A percentile compares a stretch with the other conserved stretches of the same genome.
These are phyloP conservation scores for Kalanchoe fedtschenkoi DNA, from an alignment of 164 flowering plant genomes.

Conservation along the genomic window DNA sequence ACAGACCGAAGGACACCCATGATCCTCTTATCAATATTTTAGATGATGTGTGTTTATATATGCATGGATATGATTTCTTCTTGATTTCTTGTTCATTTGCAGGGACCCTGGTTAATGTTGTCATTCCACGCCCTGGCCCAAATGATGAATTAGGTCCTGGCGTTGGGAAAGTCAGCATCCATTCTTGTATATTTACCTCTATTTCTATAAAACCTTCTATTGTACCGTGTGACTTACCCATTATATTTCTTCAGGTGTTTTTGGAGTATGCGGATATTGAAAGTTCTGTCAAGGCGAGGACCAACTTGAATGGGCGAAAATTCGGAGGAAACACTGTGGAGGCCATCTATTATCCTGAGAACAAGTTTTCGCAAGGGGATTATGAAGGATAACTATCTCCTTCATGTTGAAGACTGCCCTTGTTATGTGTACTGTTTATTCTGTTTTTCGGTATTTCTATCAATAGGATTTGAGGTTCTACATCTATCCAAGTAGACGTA, in stretches of 20 bases:
- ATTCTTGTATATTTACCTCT: background rate
- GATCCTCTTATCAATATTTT: slow-evolving; percentile 16
- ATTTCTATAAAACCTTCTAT: background rate
- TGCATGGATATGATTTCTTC: background rate
- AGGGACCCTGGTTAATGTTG: slow-evolving; percentile 70
- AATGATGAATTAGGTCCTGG: slow-evolving; percentile 67
- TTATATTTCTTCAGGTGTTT: slow-evolving; percentile 51
- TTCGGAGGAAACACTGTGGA: slow-evolving; percentile 77
- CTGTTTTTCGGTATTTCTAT: no score
- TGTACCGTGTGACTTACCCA: background rate
- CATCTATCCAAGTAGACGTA: no score
- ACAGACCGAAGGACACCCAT: slow-evolving; percentile 36
- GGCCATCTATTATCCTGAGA: slow-evolving; percentile 70
- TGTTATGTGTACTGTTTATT: no score
- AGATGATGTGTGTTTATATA: background rate
- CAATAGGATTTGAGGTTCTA: no score
- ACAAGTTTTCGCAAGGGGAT: slow-evolving; percentile 60
- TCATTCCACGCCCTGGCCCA: slow-evolving; percentile 83
- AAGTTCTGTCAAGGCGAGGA: slow-evolving; percentile 57
- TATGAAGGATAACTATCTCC: slow-evolving; percentile 67
- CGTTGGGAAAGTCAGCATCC: slow-evolving; percentile 72
- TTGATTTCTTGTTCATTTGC: slow-evolving; percentile 16
- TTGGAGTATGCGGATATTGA: slow-evolving; percentile 74
- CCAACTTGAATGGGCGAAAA: slow-evolving; percentile 75
- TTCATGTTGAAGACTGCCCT: no score